Conservation (phyloP, 805 yeast genomes). For the Myxozyma sirexii region DNA sequence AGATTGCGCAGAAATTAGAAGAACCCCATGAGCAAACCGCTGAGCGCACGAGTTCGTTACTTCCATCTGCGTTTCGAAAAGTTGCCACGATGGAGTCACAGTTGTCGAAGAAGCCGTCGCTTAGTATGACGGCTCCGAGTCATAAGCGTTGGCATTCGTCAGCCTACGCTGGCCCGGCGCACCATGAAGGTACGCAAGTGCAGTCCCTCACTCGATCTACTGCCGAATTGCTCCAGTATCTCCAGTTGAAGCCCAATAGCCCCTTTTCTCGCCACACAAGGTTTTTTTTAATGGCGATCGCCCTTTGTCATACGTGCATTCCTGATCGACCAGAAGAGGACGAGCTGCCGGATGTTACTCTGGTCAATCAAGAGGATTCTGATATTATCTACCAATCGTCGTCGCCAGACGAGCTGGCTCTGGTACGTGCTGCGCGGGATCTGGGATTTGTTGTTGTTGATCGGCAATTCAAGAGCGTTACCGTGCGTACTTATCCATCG, state of each 20-base stretch:
- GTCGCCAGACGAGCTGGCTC: conserved; percentile 94
- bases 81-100: conserved; percentile 20
- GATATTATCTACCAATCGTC: conserved; percentile 82
- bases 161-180: conserved; percentile 15
- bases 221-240: conserved; percentile 63
- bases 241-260: conserved; percentile 72
- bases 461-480: conserved; percentile 60
- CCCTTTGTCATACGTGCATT: conserved; percentile 86
- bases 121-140: background rate
- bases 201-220: conserved; percentile 49
- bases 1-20: background rate
- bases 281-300: conserved; percentile 77
- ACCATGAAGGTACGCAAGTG: background rate
- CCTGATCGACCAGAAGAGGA: conserved; percentile 53
- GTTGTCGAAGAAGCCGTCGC: conserved; percentile 3
- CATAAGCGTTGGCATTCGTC: conserved; percentile 27
- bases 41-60: conserved; percentile 4
- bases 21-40: background rate
- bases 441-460: conserved; percentile 86
- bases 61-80: conserved; percentile 26
- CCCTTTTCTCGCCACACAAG: conserved; percentile 70
- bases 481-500: conserved; percentile 76
- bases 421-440: conserved; percentile 92
- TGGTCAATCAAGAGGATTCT: conserved; percentile 21
- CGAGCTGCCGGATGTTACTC: conserved; percentile 16